These are phyloP conservation scores for Flueggea neowawraea DNA, from an alignment of 441 rosid genomes.

Conservation along the genomic window DNA sequence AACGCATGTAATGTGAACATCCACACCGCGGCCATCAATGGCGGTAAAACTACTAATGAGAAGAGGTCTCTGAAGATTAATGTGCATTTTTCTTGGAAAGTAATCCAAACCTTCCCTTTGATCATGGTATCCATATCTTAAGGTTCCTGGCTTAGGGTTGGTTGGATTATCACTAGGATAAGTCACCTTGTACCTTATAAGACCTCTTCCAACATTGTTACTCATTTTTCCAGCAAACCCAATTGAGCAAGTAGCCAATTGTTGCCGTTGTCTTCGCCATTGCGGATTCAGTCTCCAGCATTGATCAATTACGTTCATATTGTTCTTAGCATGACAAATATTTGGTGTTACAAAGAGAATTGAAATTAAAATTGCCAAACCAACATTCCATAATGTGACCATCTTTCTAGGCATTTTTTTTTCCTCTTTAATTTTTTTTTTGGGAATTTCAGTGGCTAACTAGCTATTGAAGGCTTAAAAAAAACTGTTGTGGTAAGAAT, in stretches of 20 bases:
- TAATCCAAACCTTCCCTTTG: conserved; percentile 64
- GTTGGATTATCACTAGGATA: conserved; percentile 62
- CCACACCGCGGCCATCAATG: conserved; percentile 65
- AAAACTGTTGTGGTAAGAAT: no score
- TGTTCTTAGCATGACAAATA: conserved; percentile 14
- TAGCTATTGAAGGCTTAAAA: no score
- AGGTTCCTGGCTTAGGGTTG: conserved; percentile 63
- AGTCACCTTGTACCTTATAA: conserved; percentile 43
- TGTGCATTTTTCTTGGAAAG: conserved; percentile 58
- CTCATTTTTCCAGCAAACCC: conserved; percentile 73
- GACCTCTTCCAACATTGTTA: conserved; percentile 46
- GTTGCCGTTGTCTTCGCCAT: conserved; percentile 50
- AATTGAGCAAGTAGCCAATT: conserved; percentile 52
- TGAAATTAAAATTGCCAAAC: conserved; percentile 22
- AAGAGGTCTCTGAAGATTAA: conserved; percentile 46
- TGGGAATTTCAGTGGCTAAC: no score
- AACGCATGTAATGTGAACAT: conserved; percentile 47
- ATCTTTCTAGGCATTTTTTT: neutral
- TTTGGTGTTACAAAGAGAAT: conserved; percentile 14
- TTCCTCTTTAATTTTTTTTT: no score
- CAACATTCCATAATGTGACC: conserved; percentile 10
- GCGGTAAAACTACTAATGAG: conserved; percentile 64
- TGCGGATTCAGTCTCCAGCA: conserved; percentile 57
- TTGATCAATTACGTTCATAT: conserved; percentile 63
- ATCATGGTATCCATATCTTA: conserved; percentile 59